Base-by-base conservation (phyloP, 129 eudicot species). In the Helianthus tuberosus region DNA sequence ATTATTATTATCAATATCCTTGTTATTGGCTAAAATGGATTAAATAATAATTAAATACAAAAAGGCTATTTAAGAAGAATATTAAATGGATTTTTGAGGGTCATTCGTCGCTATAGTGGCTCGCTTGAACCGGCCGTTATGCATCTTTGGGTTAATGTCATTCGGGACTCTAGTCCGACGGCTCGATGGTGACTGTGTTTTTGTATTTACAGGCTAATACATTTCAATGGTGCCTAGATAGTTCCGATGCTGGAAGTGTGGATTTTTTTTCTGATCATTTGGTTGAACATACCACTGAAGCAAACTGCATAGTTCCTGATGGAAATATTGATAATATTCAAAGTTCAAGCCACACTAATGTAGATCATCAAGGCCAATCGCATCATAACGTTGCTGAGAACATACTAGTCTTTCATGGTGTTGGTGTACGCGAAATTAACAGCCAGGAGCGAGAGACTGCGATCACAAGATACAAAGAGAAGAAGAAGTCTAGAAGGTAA, bases 401-500 rank as follows among this genome's bases (percentile, higher is more conserved):
- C 57, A 5, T 73, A 9, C 83, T 67, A 12, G 57, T 64, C 48
- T 57, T 77, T 47, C 94, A 89, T 13, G 72, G 63, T 75, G 72
- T 65, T 17, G 71, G 62, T 69, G 38, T 77, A 13, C 85, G 84
- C 43, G 98, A 89, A 58, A 64, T 89, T 32, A 88, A 79, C 69
- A 90, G 75, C 63, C 96, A 86, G 55, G 96, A 88, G 52, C 68
- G 98, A 48, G 96, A 88, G 72, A 77, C 93, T 12, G 98, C 98
- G 0, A 14, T 93, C 73, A 82, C 91, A 6, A 91, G 98, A 17
- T 93, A 93, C 85, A 93, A 93, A 78, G 96, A 93, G 77, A 93
- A 93, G 82, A 93, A 86, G 90, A 90, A 88, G 84, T 82, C 85
- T 48, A 84, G 98, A 65, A 93, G 98, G 96, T 86, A 87, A 14